Base-by-base conservation (phyloP, 73 alveolate species). In the Breviolum minutum region DNA sequence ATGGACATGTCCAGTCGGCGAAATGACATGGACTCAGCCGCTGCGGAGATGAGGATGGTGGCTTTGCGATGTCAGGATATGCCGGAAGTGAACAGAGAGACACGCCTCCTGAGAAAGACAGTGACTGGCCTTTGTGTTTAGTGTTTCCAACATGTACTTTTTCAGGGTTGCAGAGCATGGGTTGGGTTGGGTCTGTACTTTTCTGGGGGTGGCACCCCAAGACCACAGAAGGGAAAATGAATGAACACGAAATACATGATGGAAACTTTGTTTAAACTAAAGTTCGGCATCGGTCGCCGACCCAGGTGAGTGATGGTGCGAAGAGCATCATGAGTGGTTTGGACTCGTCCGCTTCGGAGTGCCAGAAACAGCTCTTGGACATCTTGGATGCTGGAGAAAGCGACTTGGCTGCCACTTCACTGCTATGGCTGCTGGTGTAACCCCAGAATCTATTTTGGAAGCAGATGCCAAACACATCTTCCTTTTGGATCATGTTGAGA, bases 281-380 rank as follows among this genome's bases (percentile, higher is more conserved):
- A n/a, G n/a, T n/a, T n/a, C n/a, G n/a, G n/a, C n/a, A n/a, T n/a
- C n/a, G n/a, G n/a, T n/a, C n/a, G n/a, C n/a, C n/a, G n/a, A n/a
- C n/a, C n/a, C n/a, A n/a, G n/a, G 85, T 76, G 62, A 76, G 85
- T 27, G 85, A 76, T 27, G 63, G 85, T 29, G 85, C 85, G n/a
- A 76, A 76, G 85, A 76, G 62, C 63, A 76, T 76, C 93, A 83
- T 54, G 93, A 83, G 54, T 26, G 93, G 93, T 74, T 7, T 61
- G 73, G 94, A 85, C 63, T 62, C 80, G 61, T 61, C 76, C 29
- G 64, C 63, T 9, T 63, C 77, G 7, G 94, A 61, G 27, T 63
- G 94, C 94, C 94, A 85, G 63, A 61, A 61, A 29, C 79, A 85
- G 27, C 94, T 85, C 80, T 10, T 85, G 94, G 76, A 26, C 62